phyloP scores from a whole-genome alignment of 306 rosid species.

The Begonia fuchsioides region DNA sequence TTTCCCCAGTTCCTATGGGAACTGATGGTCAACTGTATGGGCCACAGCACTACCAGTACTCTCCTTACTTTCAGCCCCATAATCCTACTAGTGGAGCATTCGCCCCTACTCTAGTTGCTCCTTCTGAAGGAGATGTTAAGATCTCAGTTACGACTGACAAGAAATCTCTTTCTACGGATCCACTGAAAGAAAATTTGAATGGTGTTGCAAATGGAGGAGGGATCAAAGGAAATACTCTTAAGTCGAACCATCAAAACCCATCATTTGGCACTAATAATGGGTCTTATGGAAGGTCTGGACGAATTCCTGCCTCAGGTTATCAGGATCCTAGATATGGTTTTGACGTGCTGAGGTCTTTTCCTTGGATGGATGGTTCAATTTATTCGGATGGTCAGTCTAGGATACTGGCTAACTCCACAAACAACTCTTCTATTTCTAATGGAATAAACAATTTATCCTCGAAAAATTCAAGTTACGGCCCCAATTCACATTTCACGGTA shows the following conservation, averaged over 20 bases:
- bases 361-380: conserved; percentile 55
- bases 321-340: conserved; percentile 74
- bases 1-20: conserved; percentile 86
- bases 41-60: conserved; percentile 91
- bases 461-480: conserved; percentile 64
- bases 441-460: conserved; percentile 18
- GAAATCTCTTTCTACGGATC: conserved; percentile 50
- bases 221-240: conserved; percentile 38
- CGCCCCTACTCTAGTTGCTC: conserved; percentile 24
- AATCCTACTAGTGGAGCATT: conserved; percentile 69
- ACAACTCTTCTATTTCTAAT: conserved; percentile 29
- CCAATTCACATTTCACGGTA: conserved; percentile 73
- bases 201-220: conserved; percentile 31
- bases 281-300: conserved; percentile 40
- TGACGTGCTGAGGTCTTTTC: conserved; percentile 41
- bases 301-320: conserved; percentile 50
- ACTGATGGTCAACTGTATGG: conserved; percentile 92
- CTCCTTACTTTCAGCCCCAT: conserved; percentile 78
- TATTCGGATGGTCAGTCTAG: conserved; percentile 85
- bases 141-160: conserved; percentile 59
- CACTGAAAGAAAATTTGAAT: conserved; percentile 50
- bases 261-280: conserved; percentile 22
- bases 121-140: conserved; percentile 49
- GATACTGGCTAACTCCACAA: conserved; percentile 37
- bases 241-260: conserved; percentile 23